Evolutionary conservation across 2,329 filamentous ascomycete genomes (phyloP).

Genomic region (Diaporthe australafricana): DNA sequence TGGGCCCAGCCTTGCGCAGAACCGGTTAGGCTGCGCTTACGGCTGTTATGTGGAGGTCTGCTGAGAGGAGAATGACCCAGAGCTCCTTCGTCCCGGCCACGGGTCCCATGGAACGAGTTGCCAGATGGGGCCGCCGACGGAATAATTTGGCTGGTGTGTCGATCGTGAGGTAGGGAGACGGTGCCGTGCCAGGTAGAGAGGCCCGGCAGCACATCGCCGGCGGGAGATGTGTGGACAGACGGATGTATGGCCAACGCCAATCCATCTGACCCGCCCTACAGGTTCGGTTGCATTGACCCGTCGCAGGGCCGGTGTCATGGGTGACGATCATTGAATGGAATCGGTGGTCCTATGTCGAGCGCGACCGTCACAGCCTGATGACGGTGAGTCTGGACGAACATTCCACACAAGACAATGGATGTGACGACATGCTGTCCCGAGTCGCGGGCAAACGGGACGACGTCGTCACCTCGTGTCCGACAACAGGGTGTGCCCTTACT

Average conservation of each 20-base stretch:
- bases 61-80: neutral
- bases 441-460: neutral
- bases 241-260: neutral
- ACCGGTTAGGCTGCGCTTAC: slow-evolving; percentile 1
- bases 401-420: neutral
- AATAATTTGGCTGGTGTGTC: slow-evolving; percentile 5
- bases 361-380: slow-evolving; percentile 5
- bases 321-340: slow-evolving; percentile 6
- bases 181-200: slow-evolving; percentile 11
- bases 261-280: neutral
- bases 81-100: neutral
- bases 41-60: slow-evolving; percentile 18
- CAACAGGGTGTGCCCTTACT: neutral
- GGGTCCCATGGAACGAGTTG: neutral
- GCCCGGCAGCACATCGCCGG: neutral
- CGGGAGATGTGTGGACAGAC: neutral
- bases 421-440: slow-evolving; percentile 20
- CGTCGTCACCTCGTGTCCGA: neutral
- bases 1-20: neutral
- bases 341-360: slow-evolving; percentile 9
- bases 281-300: neutral
- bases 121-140: slow-evolving; percentile 1
- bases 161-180: neutral
- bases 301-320: slow-evolving; percentile 8
- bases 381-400: slow-evolving; percentile 19